Base-by-base conservation (phyloP, 495 filamentous ascomycete genomes). In the Penicillium argentinense region DNA sequence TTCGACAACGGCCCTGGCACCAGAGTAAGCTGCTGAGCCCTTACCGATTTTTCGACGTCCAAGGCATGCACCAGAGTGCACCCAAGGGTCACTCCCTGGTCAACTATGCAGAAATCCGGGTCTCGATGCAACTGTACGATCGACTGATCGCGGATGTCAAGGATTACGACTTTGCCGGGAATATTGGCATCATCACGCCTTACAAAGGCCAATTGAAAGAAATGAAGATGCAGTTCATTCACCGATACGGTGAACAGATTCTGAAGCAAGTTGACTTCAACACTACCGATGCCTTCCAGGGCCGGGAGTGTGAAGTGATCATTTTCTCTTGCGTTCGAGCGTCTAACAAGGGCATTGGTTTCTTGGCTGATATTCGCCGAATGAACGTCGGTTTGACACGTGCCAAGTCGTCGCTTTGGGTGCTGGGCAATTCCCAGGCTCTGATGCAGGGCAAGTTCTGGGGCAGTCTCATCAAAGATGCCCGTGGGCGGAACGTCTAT, bases 341-440 rank as follows among this genome's bases (percentile, higher is more conserved):
- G 24, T 91, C 88, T 12, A 87, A 83, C 22, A 89, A 90, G 22
- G 89, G 95, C 56, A 96, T 98, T 59, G 93, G 93, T 76, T 98
- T 98, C 81, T 84, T 98, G 77, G 84, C 86, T 33, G 93, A 98
- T 70, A 95, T 98, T 60, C 84, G 93, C 40, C 93, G 93, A 81
- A 98, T 98, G 93, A 98, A 98, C 70, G 93, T 98, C 59, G 93
- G 93, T 71, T 73, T 98, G 32, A 98, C 93, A 6, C 83, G 93
- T 75, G 95, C 93, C 9, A 96, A 95, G 59, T 95, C 87, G 11
- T 96, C 91, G 2, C 76, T 98, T 19, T 98, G 90, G 84, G 90
- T 98, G 48, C 77, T 98, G 12, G 93, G 93, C 47, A 93, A 97
- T 60, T 92, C 95, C 1, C 75, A 84, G 27, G 86, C 89, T 21